Conservation (phyloP, 495 filamentous ascomycete species). For the Hyaloscypha variabilis region DNA sequence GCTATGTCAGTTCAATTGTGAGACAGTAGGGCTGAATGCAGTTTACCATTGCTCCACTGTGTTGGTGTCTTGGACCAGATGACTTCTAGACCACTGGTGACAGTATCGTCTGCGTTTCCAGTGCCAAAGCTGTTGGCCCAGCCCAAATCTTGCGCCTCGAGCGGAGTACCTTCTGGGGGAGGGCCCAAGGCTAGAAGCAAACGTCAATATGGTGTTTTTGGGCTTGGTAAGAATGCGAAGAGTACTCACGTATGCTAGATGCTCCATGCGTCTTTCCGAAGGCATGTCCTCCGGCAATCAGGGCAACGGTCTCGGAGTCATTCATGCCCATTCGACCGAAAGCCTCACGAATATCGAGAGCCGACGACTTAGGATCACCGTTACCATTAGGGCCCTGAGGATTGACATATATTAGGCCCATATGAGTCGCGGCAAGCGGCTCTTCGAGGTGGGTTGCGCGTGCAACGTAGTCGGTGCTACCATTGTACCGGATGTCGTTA, state of each 20-base stretch:
- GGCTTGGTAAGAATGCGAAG: not conserved
- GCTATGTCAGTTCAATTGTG: no score
- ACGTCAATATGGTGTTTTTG: slow-evolving; percentile 1
- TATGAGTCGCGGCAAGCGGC: slow-evolving; percentile 25
- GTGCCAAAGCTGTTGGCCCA: slow-evolving; percentile 25
- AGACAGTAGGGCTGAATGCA: not conserved
- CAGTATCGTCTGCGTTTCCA: slow-evolving; percentile 22
- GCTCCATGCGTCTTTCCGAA: slow-evolving; percentile 27
- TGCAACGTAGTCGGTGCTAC: slow-evolving; percentile 18
- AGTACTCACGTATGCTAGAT: slow-evolving; percentile 18
- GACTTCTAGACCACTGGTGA: slow-evolving; percentile 25
- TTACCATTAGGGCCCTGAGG: slow-evolving; percentile 26
- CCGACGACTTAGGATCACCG: slow-evolving; percentile 18
- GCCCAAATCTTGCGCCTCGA: slow-evolving; percentile 23
- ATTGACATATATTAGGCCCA: slow-evolving; percentile 28
- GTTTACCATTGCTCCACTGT: slow-evolving; percentile 26
- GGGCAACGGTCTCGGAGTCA: slow-evolving; percentile 24
- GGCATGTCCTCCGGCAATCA: slow-evolving; percentile 26
- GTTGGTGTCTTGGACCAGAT: slow-evolving; percentile 28
- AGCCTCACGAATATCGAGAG: slow-evolving; percentile 19
- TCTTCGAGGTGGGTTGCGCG: slow-evolving; percentile 13
- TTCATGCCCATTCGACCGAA: slow-evolving; percentile 27
- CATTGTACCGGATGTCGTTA: slow-evolving; percentile 25
- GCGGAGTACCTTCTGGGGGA: slow-evolving; percentile 14
- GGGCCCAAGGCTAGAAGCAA: slow-evolving; percentile 16